Percentiles rank a stretch among this genome's conserved stretches.
Conservation (phyloP, 163 green algal species). For the Chlamydomonas reinhardtii region DNA sequence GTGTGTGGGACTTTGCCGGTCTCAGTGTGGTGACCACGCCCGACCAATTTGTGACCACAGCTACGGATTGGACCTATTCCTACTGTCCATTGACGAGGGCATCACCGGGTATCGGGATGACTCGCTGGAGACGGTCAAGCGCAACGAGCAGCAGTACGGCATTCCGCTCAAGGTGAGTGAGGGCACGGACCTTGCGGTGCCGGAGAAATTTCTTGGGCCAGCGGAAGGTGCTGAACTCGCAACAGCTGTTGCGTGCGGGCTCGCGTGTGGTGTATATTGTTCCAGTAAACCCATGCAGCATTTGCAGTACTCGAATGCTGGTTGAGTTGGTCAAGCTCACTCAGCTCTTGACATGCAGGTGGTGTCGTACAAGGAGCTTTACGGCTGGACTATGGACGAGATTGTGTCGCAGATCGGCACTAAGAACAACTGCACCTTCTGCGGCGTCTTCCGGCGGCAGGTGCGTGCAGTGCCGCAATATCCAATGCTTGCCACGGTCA, state of each 20-base stretch:
- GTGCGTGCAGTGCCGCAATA: constrained; percentile 25
- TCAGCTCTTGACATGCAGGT: constrained; percentile 54
- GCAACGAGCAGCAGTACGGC: constrained; percentile 91
- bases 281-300: too few species aligned
- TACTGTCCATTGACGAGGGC: constrained; percentile 98
- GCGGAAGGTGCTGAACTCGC: too few species aligned
- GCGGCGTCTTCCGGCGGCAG: constrained; percentile 94
- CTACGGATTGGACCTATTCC: constrained; percentile 95
- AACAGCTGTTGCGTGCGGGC: too few species aligned
- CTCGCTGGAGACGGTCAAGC: constrained; percentile 95
- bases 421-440: constrained; percentile 99
- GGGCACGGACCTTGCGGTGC: too few species aligned
- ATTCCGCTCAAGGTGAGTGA: constrained; percentile 71
- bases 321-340: too few species aligned
- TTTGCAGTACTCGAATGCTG: too few species aligned
- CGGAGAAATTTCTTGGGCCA: too few species aligned
- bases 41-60: constrained; percentile 45
- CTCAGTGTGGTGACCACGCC: too few species aligned
- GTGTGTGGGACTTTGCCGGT: too few species aligned
- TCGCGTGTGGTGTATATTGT: too few species aligned
- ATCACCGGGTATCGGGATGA: constrained; percentile 97
- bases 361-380: constrained; percentile 97
- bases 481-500: too few species aligned
- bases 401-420: constrained; percentile 94
- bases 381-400: constrained; percentile 99